Base-by-base conservation (phyloP, 2,329 filamentous ascomycete genomes). In the Cadophora gregata region DNA sequence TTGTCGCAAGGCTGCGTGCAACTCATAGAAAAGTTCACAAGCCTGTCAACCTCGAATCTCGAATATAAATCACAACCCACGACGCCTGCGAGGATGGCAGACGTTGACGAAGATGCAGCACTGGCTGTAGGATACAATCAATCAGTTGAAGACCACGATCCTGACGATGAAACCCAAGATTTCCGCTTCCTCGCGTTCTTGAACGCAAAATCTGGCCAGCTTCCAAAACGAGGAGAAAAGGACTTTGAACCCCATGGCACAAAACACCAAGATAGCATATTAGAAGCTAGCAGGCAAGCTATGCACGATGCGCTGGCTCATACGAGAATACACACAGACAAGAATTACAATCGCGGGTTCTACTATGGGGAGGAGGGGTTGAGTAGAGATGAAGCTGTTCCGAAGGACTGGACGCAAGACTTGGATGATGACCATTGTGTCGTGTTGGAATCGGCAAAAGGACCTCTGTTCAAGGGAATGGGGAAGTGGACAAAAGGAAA, bases 211-310 rank as follows among this genome's bases (percentile, higher is more conserved):
- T 80, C 81, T 62, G 80, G 81, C 56, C 84, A 84, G 9, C 85
- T 94, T 12, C 93, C 97, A 42, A 93, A 95, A 71, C 93, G 93
- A 70, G 96, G 96, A 68, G 93, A 97, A 78, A 99, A 99, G 79
- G 96, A 99, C 81, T 99, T 97, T 78, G 96, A 98, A 80, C 90
- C 92, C 31, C 93, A 98, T 79, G 92, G 92, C 58, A 98, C 96
- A 2, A 86, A 87, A 36, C 88, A 92, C 36, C 96, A 99, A 79
- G 88, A 90, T 71, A 85, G 86, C 65, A 87, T 90, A 9, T 88
- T 99, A 61, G 90, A 93, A 75, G 87, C 91, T 56, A 97, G 93
- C 69, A 89, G 95, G 63, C 84, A 86, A 72, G 95, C 94, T 24
- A 96, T 99, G 91, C 92, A 97, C 79, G 89, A 93, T 73, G 94